These are phyloP conservation scores for Closterium sp. DNA, from an alignment of 139 green algal species.

Conservation along the genomic window DNA sequence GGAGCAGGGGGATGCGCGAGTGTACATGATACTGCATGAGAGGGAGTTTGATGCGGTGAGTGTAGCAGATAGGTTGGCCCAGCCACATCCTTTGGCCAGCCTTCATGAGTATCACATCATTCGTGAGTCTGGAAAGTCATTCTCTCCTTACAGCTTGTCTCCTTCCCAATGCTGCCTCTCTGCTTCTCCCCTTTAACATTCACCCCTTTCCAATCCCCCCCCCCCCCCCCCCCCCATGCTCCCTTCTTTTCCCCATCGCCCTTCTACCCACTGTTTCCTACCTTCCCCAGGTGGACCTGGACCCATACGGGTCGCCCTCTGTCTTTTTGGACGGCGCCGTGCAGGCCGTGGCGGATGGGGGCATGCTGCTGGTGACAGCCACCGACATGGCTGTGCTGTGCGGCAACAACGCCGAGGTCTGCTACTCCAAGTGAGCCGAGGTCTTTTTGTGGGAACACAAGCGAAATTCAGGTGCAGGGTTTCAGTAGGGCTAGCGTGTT, in stretches of 20 bases:
- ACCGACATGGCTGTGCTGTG: slow-evolving; percentile 98
- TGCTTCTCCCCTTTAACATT: too few relatives aligned
- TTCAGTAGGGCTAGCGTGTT: too few relatives aligned
- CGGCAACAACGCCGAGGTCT: slow-evolving; percentile 89
- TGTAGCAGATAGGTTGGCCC: not conserved
- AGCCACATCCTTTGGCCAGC: not conserved
- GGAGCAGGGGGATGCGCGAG: slow-evolving; percentile 70
- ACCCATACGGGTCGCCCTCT: slow-evolving; percentile 92
- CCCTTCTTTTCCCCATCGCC: too few relatives aligned
- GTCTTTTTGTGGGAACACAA: not conserved
- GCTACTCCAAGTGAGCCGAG: slow-evolving; percentile 86
- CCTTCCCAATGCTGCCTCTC: too few relatives aligned
- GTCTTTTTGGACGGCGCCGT: slow-evolving; percentile 89
- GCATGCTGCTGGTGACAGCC: slow-evolving; percentile 90
- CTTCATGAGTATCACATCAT: too few relatives aligned
- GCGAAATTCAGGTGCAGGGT: not conserved
- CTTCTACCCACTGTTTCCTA: not conserved
- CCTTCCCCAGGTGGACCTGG: slow-evolving; percentile 76
- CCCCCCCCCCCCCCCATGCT: not conserved
- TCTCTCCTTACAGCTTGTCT: too few relatives aligned
- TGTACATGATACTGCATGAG: slow-evolving; percentile 76
- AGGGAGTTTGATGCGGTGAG: slow-evolving; percentile 75
- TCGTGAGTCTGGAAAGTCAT: too few relatives aligned
- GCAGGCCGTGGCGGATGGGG: slow-evolving; percentile 85
- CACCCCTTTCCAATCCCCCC: not conserved